Conservation (phyloP, 2,329 filamentous ascomycete genomes). For the Ascochyta lentis region DNA sequence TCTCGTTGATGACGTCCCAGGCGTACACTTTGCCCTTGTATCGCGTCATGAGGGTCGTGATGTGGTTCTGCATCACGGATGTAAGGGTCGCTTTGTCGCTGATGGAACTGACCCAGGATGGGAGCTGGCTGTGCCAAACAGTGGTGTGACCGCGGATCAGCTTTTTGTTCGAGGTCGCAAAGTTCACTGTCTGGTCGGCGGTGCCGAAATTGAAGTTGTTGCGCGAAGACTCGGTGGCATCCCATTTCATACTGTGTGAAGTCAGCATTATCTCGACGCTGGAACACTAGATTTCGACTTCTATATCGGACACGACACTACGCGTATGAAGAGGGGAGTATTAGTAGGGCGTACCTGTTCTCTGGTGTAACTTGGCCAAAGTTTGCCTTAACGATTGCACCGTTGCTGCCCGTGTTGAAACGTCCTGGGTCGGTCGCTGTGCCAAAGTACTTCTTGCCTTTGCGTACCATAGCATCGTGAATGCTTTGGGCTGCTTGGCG, state of each 20-base stretch:
- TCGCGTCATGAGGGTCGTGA: conserved; percentile 62
- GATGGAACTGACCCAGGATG: conserved; percentile 65
- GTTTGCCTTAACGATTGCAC: conserved; percentile 65
- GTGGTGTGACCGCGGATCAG: conserved; percentile 70
- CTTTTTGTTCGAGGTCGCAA: conserved; percentile 64
- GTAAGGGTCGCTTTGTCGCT: conserved; percentile 62
- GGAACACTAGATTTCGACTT: no score
- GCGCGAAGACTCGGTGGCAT: conserved; percentile 58
- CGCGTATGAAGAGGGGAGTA: neutral
- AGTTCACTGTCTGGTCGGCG: conserved; percentile 65
- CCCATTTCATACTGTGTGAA: conserved; percentile 69
- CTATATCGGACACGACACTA: no score
- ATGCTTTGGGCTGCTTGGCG: conserved; percentile 56
- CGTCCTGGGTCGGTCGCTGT: conserved; percentile 63
- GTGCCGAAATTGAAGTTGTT: conserved; percentile 58
- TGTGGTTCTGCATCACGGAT: conserved; percentile 66
- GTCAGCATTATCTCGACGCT: neutral
- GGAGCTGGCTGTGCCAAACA: conserved; percentile 64
- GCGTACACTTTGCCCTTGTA: conserved; percentile 70
- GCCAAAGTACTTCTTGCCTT: conserved; percentile 73
- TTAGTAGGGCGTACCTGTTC: conserved; percentile 54
- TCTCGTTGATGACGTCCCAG: conserved; percentile 72
- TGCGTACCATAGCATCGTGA: conserved; percentile 63
- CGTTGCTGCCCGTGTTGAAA: conserved; percentile 59
- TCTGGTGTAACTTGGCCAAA: conserved; percentile 72